Conservation (phyloP, 768 basidiomycete species). For the Sarcomyxa edulis region DNA sequence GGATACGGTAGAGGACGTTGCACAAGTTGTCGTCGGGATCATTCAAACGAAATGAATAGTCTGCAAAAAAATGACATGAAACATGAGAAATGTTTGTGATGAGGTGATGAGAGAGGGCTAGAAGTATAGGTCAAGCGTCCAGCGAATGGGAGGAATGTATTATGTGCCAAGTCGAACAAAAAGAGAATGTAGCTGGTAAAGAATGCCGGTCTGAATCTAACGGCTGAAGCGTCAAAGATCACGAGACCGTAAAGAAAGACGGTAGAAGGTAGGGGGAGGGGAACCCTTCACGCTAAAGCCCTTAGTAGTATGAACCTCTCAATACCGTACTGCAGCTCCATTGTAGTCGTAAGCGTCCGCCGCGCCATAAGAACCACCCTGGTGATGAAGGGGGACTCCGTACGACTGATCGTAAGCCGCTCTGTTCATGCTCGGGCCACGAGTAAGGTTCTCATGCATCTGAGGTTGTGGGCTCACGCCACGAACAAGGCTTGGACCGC, state of each 20-base stretch:
- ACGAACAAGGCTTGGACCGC: constrained; percentile 73
- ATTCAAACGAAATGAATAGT: too few species aligned
- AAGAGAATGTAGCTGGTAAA: constrained; percentile 2
- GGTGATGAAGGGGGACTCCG: constrained; percentile 60
- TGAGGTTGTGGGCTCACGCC: constrained; percentile 66
- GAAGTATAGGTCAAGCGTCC: too few species aligned
- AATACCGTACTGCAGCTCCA: constrained; percentile 5
- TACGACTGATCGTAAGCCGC: constrained; percentile 39
- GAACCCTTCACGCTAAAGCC: neutral
- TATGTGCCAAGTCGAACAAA: too few species aligned
- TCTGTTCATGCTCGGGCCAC: constrained; percentile 43
- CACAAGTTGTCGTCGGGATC: too few species aligned
- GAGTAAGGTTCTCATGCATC: constrained; percentile 45
- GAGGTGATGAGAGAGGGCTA: too few species aligned
- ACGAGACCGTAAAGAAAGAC: constrained; percentile 1
- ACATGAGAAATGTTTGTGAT: too few species aligned
- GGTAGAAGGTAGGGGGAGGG: neutral
- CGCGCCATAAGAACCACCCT: constrained; percentile 37
- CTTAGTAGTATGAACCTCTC: neutral
- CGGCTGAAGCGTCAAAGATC: constrained; percentile 3
- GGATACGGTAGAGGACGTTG: too few species aligned
- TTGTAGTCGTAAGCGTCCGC: constrained; percentile 32
- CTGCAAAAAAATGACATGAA: too few species aligned
- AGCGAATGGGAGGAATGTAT: constrained; percentile 5
- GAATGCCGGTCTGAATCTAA: neutral